These are phyloP conservation scores for Talaromyces borbonicus DNA, from an alignment of 495 filamentous ascomycete genomes.

Conservation along the genomic window DNA sequence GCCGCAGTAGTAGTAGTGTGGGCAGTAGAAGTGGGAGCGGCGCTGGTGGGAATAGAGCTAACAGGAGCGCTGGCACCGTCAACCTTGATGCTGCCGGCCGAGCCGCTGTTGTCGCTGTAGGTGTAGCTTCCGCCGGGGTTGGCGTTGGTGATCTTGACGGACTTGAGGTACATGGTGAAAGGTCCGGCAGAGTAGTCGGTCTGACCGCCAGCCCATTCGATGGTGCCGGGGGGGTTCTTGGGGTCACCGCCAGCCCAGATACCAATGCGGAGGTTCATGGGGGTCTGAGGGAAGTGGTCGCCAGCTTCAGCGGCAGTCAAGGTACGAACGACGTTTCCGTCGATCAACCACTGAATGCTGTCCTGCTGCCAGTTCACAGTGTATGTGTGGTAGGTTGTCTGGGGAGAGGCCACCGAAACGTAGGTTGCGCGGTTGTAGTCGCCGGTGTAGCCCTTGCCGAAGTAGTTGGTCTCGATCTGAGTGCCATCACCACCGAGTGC, in stretches of 20 bases:
- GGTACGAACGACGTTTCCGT: conserved; percentile 62
- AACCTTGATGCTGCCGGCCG: conserved; percentile 26
- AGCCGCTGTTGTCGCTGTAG: conserved; percentile 29
- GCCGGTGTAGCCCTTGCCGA: conserved; percentile 76
- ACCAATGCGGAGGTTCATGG: conserved; percentile 74
- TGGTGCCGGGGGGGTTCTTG: conserved; percentile 44
- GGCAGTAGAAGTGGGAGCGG: background rate
- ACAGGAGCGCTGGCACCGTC: background rate
- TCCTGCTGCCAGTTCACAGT: conserved; percentile 72
- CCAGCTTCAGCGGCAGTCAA: conserved; percentile 48
- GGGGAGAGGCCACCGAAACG: conserved; percentile 48
- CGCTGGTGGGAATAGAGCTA: background rate
- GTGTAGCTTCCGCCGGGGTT: conserved; percentile 27
- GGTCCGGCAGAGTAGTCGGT: conserved; percentile 58
- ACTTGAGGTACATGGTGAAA: conserved; percentile 59
- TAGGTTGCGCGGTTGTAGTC: conserved; percentile 66
- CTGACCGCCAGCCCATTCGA: conserved; percentile 64
- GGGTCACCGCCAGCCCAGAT: conserved; percentile 76
- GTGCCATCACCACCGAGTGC: conserved; percentile 49
- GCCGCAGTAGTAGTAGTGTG: background rate
- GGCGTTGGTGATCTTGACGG: conserved; percentile 27
- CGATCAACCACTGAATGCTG: conserved; percentile 68
- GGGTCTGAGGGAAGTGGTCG: conserved; percentile 80
- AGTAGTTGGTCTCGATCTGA: conserved; percentile 86
- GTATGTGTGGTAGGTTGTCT: conserved; percentile 70